Evolutionary conservation across 306 rosid species (phyloP), one percentile per base, ranked within the genome.

Genomic region (apple (Malus domestica)): DNA sequence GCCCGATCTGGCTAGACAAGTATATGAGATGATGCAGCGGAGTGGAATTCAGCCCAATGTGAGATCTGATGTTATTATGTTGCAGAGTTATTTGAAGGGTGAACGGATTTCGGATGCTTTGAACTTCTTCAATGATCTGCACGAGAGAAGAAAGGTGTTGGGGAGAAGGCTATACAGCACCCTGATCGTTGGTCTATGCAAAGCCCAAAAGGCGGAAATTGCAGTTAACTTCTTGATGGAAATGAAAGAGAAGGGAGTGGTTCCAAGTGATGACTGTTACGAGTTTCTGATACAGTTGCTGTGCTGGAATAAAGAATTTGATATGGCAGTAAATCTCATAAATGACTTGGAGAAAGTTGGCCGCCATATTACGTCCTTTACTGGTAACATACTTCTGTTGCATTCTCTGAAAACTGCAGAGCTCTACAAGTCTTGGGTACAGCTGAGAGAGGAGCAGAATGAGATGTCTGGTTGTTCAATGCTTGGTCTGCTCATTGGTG

Each of bases 331-430:
- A 44, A 69, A 67, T 84, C 84, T 94, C 74, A 42, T 91, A 59
- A 80, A 75, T 29, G 81, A 86, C 74, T 78, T 85, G 58, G 89
- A 87, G 86, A 85, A 85, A 84, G 69, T 63, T 38, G 94, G 97
- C 63, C 95, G 96, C 33, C 84, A 27, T 9, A 8, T 91, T 59
- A 88, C 95, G 29, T 81, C 98, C 71, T 91, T 80, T 85, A 77
- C 86, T 22, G 97, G 98, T 74, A 94, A 94, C 62, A 29, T 16
- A 57, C 85, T 94, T 71, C 85, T 94, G 80, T 81, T 61, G 9
- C 84, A 84, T 84, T 90, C 96, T 79, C 72, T 86, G 81, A 54
- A 79, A 80, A 78, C 85, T 62, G 87, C 68, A 15, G 74, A 90
- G 49, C 65, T 94, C 67, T 90, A 87, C 61, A 70, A 83, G 63